Evolutionary conservation across 371 early-diverging fungal genomes (phyloP).

Genomic region (Mucor lusitanicus): DNA sequence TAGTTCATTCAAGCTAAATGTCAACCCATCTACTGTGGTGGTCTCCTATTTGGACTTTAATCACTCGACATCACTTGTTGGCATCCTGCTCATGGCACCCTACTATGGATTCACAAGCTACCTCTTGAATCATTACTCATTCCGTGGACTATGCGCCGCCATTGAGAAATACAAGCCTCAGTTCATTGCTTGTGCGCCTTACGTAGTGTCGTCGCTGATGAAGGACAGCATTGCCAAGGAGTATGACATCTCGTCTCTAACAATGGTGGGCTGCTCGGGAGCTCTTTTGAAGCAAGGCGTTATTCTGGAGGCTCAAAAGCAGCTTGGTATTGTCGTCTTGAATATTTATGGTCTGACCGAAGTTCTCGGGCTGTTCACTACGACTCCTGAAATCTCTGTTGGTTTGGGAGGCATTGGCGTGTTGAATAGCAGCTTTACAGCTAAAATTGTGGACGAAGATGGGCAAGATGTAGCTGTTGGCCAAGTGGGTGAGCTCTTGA

Average conservation of each 20-base stretch:
- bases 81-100: background rate
- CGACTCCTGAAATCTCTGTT: background rate
- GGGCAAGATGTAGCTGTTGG: constrained; percentile 45
- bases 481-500: constrained; percentile 64
- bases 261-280: constrained; percentile 62
- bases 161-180: constrained; percentile 64
- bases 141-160: constrained; percentile 46
- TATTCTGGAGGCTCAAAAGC: constrained; percentile 31
- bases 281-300: constrained; percentile 67
- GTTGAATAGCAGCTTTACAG: constrained; percentile 56
- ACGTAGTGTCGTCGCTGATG: constrained; percentile 45
- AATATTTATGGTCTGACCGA: constrained; percentile 74
- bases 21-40: background rate
- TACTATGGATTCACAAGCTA: background rate
- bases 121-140: constrained; percentile 62
- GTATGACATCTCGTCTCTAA: constrained; percentile 62
- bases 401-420: constrained; percentile 58
- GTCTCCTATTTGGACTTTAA: constrained; percentile 13
- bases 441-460: constrained; percentile 58
- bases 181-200: constrained; percentile 65
- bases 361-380: constrained; percentile 22
- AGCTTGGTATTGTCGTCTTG: constrained; percentile 46
- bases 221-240: constrained; percentile 58
- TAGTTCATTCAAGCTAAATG: background rate
- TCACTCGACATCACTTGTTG: constrained; percentile 11